A percentile compares a stretch with the other conserved stretches of the same genome.
These are phyloP conservation scores for Gastrodia elata DNA, from an alignment of 106 monocot species.

Conservation along the genomic window DNA sequence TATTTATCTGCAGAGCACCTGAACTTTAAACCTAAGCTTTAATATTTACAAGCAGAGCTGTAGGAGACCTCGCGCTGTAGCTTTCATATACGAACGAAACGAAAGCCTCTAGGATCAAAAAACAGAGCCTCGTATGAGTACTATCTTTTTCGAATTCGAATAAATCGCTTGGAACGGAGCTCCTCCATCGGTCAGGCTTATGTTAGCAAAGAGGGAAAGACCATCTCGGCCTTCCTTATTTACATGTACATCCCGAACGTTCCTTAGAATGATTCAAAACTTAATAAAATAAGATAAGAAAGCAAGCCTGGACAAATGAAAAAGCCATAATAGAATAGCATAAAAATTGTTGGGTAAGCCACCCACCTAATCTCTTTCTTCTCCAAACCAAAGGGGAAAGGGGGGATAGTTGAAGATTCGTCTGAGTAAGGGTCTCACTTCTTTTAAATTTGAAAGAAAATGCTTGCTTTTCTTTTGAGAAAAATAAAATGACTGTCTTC, in stretches of 20 bases:
- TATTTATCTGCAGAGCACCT: no score
- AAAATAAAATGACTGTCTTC: background rate
- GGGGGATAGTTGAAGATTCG: background rate
- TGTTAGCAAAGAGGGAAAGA: conserved; percentile 4
- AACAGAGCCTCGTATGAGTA: background rate
- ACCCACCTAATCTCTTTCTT: background rate
- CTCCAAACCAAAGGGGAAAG: no score
- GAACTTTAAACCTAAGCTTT: no score
- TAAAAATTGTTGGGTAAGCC: conserved; percentile 5
- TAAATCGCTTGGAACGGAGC: background rate
- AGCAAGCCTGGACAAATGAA: background rate
- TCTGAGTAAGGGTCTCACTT: background rate
- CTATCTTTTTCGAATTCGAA: background rate
- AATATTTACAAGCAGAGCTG: no score
- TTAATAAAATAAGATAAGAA: background rate
- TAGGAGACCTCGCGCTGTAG: background rate
- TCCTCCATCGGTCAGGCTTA: conserved; percentile 3
- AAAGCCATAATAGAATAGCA: background rate
- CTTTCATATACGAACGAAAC: background rate
- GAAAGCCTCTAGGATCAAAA: background rate
- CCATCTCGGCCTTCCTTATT: background rate
- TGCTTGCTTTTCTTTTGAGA: no score
- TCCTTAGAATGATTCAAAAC: background rate
- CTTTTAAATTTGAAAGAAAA: no score
- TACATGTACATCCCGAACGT: background rate